Evolutionary conservation across 2,329 filamentous ascomycete species (phyloP).

Genomic region (Microdochium bolleyi): DNA sequence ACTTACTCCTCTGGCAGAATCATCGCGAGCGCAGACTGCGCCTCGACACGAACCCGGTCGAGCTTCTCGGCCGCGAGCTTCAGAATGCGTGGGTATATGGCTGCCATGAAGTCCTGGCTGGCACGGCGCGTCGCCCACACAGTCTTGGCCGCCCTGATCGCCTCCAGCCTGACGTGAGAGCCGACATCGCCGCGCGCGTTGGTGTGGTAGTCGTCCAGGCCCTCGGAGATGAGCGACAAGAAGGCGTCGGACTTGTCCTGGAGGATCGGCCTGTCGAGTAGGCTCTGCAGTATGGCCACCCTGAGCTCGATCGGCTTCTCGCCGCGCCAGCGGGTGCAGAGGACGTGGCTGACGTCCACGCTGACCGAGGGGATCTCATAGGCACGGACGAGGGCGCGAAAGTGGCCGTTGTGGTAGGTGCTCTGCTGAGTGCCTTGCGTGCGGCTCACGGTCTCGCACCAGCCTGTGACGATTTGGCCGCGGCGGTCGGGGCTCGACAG

Average conservation of each 20-base stretch:
- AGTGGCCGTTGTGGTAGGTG: conserved; percentile 39
- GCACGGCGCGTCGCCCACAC: conserved; percentile 33
- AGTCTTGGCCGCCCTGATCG: conserved; percentile 65
- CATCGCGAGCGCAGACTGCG: conserved; percentile 44
- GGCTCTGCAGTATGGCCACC: conserved; percentile 46
- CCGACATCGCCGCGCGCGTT: conserved; percentile 86
- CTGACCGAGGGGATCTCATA: conserved; percentile 28
- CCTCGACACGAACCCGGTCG: conserved; percentile 70
- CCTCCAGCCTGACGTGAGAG: conserved; percentile 75
- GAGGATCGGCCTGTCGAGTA: conserved; percentile 39
- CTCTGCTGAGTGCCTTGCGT: conserved; percentile 20
- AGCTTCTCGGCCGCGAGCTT: conserved; percentile 82
- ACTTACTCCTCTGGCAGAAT: conserved; percentile 37
- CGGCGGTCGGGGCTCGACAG: conserved; percentile 29
- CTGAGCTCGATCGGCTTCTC: conserved; percentile 43
- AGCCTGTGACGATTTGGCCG: conserved; percentile 30
- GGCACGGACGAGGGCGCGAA: conserved; percentile 43
- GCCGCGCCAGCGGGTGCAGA: conserved; percentile 44
- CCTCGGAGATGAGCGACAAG: conserved; percentile 39
- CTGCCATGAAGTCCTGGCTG: conserved; percentile 15
- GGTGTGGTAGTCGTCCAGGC: conserved; percentile 84
- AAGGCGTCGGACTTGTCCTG: conserved; percentile 30
- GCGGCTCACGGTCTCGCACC: conserved; percentile 34
- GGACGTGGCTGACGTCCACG: conserved; percentile 32
- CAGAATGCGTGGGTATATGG: conserved; percentile 42